A percentile compares a stretch with the other conserved stretches of the same genome.
phyloP scores from a whole-genome alignment of 208 protist species.

The Phytomonas sp. region DNA sequence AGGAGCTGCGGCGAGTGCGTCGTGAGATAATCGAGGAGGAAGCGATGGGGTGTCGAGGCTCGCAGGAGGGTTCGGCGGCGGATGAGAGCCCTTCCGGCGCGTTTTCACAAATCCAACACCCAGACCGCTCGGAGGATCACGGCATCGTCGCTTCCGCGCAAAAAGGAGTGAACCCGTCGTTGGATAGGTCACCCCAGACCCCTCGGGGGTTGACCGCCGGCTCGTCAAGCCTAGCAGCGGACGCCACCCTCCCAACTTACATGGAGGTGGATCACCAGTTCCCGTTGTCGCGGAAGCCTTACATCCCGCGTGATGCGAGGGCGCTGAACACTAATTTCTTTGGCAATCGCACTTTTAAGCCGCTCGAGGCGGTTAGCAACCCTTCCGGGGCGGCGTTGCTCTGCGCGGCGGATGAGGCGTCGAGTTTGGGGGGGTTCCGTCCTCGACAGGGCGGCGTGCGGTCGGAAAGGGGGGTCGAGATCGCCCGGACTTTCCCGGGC shows the following conservation, averaged over 20 bases:
- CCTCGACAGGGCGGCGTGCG: background rate
- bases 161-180: background rate
- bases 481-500: background rate
- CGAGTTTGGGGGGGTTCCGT: background rate
- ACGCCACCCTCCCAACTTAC: background rate
- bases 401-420: slow-evolving; percentile 3
- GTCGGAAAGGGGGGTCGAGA: background rate
- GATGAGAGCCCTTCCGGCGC: background rate
- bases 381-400: slow-evolving; percentile 22
- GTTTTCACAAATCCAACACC: background rate
- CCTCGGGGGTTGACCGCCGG: background rate
- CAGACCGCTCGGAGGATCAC: background rate
- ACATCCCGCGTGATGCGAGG: slow-evolving; percentile 38
- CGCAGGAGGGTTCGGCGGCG: background rate
- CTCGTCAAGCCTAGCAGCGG: background rate
- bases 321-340: slow-evolving; percentile 41
- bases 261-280: slow-evolving; percentile 7
- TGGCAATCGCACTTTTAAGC: slow-evolving; percentile 30
- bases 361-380: slow-evolving; percentile 21
- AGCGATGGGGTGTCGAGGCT: background rate
- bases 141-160: background rate
- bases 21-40: slow-evolving; percentile 24
- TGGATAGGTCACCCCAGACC: background rate
- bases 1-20: slow-evolving; percentile 24
- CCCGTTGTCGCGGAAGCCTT: slow-evolving; percentile 15